Percentiles rank a stretch among this genome's conserved stretches.
These are phyloP conservation scores for Nitzschia sp. DNA, from an alignment of 108 stramenopile species.

Conservation along the genomic window DNA sequence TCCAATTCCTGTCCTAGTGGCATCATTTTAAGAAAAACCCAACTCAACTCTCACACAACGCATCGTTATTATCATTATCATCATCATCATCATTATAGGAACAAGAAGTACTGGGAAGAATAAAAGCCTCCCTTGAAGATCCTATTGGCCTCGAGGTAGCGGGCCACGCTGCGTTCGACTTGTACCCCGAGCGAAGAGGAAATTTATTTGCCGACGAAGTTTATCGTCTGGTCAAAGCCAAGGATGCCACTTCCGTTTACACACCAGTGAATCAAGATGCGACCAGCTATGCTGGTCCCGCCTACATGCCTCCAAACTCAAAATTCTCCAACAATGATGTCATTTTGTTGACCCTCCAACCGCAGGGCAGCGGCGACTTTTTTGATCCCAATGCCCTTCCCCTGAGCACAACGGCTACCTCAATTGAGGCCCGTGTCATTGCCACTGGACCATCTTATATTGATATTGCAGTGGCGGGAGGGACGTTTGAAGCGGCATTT, in stretches of 20 bases:
- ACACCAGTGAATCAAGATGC: not conserved
- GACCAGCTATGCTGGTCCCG: not conserved
- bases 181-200: slow-evolving; percentile 73
- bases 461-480: slow-evolving; percentile 70
- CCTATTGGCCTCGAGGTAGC: slow-evolving; percentile 59
- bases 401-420: slow-evolving; percentile 54
- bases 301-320: slow-evolving; percentile 61
- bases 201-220: slow-evolving; percentile 87
- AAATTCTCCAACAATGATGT: slow-evolving; percentile 86
- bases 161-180: slow-evolving; percentile 75
- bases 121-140: slow-evolving; percentile 71
- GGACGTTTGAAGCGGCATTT: slow-evolving; percentile 72
- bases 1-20: too few species aligned
- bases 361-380: slow-evolving; percentile 82
- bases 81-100: slow-evolving; percentile 64
- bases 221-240: slow-evolving; percentile 72
- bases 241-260: slow-evolving; percentile 64
- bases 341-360: slow-evolving; percentile 75
- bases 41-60: too few species aligned
- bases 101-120: slow-evolving; percentile 68
- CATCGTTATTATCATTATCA: too few species aligned
- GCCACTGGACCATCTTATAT: slow-evolving; percentile 74
- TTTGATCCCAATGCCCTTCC: slow-evolving; percentile 54
- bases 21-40: too few species aligned
- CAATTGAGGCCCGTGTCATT: slow-evolving; percentile 70